Evolutionary conservation across 2,329 filamentous ascomycete genomes (phyloP), one percentile per base, ranked within the genome.

Genomic region (Calonectria crousiana): DNA sequence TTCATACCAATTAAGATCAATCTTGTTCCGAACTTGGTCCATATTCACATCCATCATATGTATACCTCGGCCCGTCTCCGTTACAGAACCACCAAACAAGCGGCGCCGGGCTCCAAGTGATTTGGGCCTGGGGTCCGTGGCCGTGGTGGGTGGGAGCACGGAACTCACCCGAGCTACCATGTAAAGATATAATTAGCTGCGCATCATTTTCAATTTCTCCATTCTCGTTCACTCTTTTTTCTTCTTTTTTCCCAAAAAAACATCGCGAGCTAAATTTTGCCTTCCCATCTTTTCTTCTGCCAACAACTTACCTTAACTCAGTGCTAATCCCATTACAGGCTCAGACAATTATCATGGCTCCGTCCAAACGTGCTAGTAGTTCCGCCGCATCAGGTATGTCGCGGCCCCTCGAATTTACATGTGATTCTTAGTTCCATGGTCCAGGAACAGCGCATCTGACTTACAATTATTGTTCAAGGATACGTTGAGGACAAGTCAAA

Each of bases 401-500:
- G 38, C 41, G 6, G 20, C 23, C 30, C 51, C 34, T 62, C 30
- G 20, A 38, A 36, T 44, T 65, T 47, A 36, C 60, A 67, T 73
- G 71, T 73, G 66, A 73, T 49, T n/a, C 3, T 26, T 38, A n/a
- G 47, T 23, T 36, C 6, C 32, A 67, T 34, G 28, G 0, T 3
- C 26, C 28, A 38, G 30, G 36, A 49, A 16, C 51, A 58, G 23
- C 26, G 23, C 58, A 10, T 73, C 75, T 83, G 65, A 81, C 78
- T 58, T 77, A 64, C 52, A 44, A 60, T 38, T 69, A n/a, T 41
- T 41, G 32, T 67, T 23, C 75, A 49, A 95, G 94, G 93, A 80
- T 96, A 97, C 87, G 91, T 89, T 81, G 95, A 97, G 86, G 94
- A 97, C 85, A 89, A 90, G 81, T 92, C 92, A 81, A 96, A 95